Percentiles rank a stretch among this genome's conserved stretches.
These are phyloP conservation scores for Zygosaccharomyces lentus DNA, from an alignment of 805 yeast species.

Conservation along the genomic window DNA sequence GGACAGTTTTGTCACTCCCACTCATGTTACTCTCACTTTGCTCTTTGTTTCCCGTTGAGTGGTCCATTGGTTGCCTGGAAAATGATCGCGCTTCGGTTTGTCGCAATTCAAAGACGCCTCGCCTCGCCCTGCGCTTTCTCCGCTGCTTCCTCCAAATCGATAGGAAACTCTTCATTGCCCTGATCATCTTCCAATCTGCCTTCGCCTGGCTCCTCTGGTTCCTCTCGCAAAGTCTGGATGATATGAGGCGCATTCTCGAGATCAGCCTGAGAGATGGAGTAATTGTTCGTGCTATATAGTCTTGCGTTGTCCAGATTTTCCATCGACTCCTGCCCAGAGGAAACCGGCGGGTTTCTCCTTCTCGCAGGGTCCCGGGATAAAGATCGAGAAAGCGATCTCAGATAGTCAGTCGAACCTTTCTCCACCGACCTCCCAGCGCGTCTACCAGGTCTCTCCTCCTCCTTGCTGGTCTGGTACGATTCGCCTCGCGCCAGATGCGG, in stretches of 20 bases:
- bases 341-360: slow-evolving; percentile 5
- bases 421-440: slow-evolving; percentile 23
- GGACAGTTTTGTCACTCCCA: slow-evolving; percentile 56
- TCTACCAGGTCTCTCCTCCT: slow-evolving; percentile 24
- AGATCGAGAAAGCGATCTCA: slow-evolving; percentile 45
- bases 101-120: slow-evolving; percentile 21
- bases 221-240: slow-evolving; percentile 19
- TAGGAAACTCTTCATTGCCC: slow-evolving; percentile 20
- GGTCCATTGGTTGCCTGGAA: neutral
- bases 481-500: slow-evolving; percentile 79
- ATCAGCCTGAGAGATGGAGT: slow-evolving; percentile 29
- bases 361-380: slow-evolving; percentile 25
- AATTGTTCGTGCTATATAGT: slow-evolving; percentile 27
- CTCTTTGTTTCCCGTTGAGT: neutral
- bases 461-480: slow-evolving; percentile 47
- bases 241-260: slow-evolving; percentile 28
- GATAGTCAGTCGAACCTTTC: slow-evolving; percentile 42
- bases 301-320: slow-evolving; percentile 16
- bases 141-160: slow-evolving; percentile 14
- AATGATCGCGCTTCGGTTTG: slow-evolving; percentile 21
- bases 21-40: neutral
- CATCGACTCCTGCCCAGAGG: slow-evolving; percentile 8
- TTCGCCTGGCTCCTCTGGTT: slow-evolving; percentile 23
- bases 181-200: slow-evolving; percentile 22
- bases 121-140: slow-evolving; percentile 14